phyloP scores from a whole-genome alignment of 202 grass and related monocot genomes.

The Carex sylvatica region DNA sequence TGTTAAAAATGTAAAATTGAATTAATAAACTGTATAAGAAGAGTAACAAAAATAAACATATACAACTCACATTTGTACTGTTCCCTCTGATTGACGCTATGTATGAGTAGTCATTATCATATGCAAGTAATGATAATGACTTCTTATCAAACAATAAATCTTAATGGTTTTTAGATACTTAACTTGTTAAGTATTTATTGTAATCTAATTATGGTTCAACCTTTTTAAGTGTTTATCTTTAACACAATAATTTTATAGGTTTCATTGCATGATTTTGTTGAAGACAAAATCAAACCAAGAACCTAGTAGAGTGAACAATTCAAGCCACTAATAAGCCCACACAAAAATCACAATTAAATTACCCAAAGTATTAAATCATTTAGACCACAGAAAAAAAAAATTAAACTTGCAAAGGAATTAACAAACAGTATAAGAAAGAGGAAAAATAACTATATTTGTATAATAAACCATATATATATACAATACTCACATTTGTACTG shows the following conservation, averaged over 20 bases:
- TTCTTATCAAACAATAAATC: too few species aligned
- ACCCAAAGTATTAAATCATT: too few species aligned
- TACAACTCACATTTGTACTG: conserved; percentile 40
- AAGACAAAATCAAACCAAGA: neutral
- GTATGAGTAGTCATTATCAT: conserved; percentile 52
- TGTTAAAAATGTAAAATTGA: neutral
- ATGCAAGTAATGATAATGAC: too few species aligned
- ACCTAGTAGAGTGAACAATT: too few species aligned
- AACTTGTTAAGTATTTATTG: neutral
- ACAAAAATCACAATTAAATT: too few species aligned
- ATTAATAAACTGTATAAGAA: neutral
- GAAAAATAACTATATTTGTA: neutral
- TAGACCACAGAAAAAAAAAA: too few species aligned
- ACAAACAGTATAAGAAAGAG: neutral
- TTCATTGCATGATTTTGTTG: neutral
- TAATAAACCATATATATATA: neutral
- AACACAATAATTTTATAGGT: neutral
- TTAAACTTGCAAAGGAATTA: too few species aligned
- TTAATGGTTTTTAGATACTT: too few species aligned
- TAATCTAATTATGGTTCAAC: neutral
- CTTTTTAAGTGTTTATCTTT: neutral
- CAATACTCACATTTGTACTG: conserved; percentile 37
- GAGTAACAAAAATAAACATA: neutral
- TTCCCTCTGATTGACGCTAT: conserved; percentile 34
- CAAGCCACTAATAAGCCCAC: too few species aligned